Percentiles rank a stretch among this genome's conserved stretches.
phyloP scores from a whole-genome alignment of 1,284 basidiomycete species.

The Apiotrichum porosum region DNA sequence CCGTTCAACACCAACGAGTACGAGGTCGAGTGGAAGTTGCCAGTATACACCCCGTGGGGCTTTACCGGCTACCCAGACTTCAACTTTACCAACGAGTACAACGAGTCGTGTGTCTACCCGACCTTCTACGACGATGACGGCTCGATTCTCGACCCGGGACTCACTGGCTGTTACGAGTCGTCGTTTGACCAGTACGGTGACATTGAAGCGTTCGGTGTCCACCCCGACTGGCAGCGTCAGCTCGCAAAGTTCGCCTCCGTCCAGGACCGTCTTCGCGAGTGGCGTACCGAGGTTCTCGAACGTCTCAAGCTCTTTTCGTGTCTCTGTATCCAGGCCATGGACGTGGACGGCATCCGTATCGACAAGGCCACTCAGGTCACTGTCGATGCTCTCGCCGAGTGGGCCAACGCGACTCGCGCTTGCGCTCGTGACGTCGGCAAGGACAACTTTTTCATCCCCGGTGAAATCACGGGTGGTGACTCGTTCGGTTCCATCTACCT shows the following conservation, averaged over 20 bases:
- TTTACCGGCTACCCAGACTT: conserved; percentile 80
- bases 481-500: conserved; percentile 79
- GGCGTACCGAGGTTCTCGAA: conserved; percentile 68
- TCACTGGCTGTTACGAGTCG: conserved; percentile 66
- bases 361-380: conserved; percentile 90
- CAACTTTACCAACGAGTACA: conserved; percentile 54
- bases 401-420: conserved; percentile 65
- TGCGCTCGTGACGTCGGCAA: conserved; percentile 70
- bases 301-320: conserved; percentile 74
- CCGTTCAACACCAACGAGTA: conserved; percentile 74
- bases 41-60: conserved; percentile 72
- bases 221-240: conserved; percentile 72
- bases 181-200: conserved; percentile 92
- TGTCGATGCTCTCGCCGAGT: conserved; percentile 68
- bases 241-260: conserved; percentile 89
- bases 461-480: conserved; percentile 91
- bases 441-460: conserved; percentile 79
- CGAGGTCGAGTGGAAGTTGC: conserved; percentile 67
- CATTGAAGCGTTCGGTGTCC: conserved; percentile 92
- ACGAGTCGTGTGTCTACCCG: conserved; percentile 68
- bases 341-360: conserved; percentile 86
- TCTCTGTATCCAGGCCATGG: conserved; percentile 75
- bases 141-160: conserved; percentile 56
- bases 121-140: conserved; percentile 74
- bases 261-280: conserved; percentile 86